Percentiles rank a stretch among this genome's conserved stretches.
These are phyloP conservation scores for Oldenlandia corymbosa DNA, from an alignment of 257 asterid species.

Conservation along the genomic window DNA sequence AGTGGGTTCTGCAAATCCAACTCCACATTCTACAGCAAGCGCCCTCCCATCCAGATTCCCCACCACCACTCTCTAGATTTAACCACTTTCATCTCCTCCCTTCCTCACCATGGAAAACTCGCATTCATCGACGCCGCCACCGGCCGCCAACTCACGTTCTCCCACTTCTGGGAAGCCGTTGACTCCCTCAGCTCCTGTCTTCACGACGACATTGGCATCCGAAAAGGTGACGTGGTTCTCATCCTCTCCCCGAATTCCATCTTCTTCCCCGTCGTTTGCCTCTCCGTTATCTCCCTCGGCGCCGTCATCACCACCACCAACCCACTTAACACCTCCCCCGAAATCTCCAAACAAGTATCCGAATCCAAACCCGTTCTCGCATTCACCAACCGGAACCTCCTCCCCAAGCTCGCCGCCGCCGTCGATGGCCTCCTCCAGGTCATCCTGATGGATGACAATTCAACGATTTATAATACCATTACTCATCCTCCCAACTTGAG, in stretches of 20 bases:
- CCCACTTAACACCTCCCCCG: conserved; percentile 70
- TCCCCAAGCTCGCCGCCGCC: conserved; percentile 60
- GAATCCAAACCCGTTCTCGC: conserved; percentile 75
- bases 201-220: conserved; percentile 46
- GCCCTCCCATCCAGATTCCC: conserved; percentile 55
- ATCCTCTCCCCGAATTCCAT: conserved; percentile 76
- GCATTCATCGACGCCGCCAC: conserved; percentile 85
- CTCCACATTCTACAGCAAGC: conserved; percentile 88
- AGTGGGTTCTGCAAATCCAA: conserved; percentile 68
- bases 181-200: conserved; percentile 60
- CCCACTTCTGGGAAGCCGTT: conserved; percentile 66
- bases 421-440: no score
- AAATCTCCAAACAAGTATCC: conserved; percentile 55
- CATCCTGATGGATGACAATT: no score
- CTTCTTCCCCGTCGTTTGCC: conserved; percentile 74
- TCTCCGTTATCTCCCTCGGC: conserved; percentile 84
- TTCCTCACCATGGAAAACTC: conserved; percentile 37
- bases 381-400: conserved; percentile 48
- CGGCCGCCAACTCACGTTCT: conserved; percentile 49
- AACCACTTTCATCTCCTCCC: conserved; percentile 79
- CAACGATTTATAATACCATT: no score
- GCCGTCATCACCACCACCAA: conserved; percentile 87
- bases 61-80: conserved; percentile 42
- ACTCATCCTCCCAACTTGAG: no score
- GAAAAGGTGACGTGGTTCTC: conserved; percentile 70